Percentiles rank a stretch among this genome's conserved stretches.
Evolutionary conservation across 2,329 filamentous ascomycete genomes (phyloP).

Genomic region (Fusarium hostae): DNA sequence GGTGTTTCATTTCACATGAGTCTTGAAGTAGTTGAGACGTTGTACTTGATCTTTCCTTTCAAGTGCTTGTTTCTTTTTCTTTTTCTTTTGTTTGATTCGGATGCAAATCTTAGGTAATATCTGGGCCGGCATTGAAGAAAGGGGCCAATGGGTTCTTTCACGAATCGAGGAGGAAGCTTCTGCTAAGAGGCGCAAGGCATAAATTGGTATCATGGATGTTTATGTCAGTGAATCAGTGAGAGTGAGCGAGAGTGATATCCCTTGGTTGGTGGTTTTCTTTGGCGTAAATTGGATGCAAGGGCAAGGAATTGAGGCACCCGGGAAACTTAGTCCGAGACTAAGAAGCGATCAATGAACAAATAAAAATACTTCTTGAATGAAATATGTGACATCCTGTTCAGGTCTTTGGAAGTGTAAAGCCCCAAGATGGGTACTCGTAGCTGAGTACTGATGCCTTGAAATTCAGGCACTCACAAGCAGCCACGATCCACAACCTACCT

Average conservation of each 20-base stretch:
- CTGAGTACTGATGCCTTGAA: not conserved
- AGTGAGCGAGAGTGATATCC: slow-evolving; percentile 32
- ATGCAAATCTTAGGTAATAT: slow-evolving; percentile 28
- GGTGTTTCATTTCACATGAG: slow-evolving; percentile 2
- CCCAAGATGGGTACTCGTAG: not conserved
- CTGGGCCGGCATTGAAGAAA: slow-evolving; percentile 5
- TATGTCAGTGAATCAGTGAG: slow-evolving; percentile 11
- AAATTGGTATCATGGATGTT: not conserved
- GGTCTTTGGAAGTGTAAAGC: not conserved
- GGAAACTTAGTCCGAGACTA: slow-evolving; percentile 14
- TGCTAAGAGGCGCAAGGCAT: not conserved
- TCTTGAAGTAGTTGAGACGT: not conserved
- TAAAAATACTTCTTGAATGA: not conserved
- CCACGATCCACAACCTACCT: not conserved
- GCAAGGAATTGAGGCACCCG: not conserved
- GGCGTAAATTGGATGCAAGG: slow-evolving; percentile 31
- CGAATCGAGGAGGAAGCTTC: not conserved
- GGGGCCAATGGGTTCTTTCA: slow-evolving; percentile 16
- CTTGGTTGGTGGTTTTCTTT: slow-evolving; percentile 26
- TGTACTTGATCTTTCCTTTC: slow-evolving; percentile 9
- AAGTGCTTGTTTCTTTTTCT: slow-evolving; percentile 1
- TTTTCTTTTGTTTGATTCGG: slow-evolving; percentile 23
- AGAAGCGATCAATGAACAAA: slow-evolving; percentile 32
- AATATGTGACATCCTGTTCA: not conserved
- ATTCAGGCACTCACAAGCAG: not conserved